Conservation (phyloP, 2,329 filamentous ascomycete species). For the Fusarium lateritium region DNA sequence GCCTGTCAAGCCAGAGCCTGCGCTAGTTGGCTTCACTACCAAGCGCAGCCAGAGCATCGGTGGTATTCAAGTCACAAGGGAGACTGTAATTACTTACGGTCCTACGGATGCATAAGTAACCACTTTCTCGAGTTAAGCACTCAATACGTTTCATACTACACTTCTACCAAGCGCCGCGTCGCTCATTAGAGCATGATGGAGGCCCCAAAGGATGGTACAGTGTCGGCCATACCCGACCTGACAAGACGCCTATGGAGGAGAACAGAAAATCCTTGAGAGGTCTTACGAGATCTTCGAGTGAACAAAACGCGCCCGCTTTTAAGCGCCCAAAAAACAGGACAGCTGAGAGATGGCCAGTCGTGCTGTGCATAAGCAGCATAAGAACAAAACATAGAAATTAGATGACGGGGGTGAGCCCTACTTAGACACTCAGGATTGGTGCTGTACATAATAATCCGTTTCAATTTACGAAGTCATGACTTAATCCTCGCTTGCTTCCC, state of each 20-base stretch:
- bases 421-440: background rate
- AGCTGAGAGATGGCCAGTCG: background rate
- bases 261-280: background rate
- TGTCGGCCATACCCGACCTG: conserved; percentile 5
- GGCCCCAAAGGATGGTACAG: conserved; percentile 4
- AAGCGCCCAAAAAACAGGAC: background rate
- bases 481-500: background rate
- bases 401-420: background rate
- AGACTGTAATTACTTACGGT: conserved; percentile 45
- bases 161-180: conserved; percentile 18
- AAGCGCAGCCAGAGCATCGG: conserved; percentile 29
- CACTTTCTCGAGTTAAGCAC: background rate
- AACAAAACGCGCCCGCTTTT: conserved; percentile 8
- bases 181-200: conserved; percentile 25
- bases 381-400: background rate
- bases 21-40: conserved; percentile 41
- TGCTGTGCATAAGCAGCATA: background rate
- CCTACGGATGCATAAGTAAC: conserved; percentile 17
- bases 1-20: conserved; percentile 35
- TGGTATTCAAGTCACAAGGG: conserved; percentile 47
- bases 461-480: conserved; percentile 18
- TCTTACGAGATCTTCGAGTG: background rate
- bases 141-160: background rate
- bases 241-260: conserved; percentile 13
- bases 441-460: conserved; percentile 5